Evolutionary conservation across 139 green algal species (phyloP).

Genomic region (Bryopsis sp.): DNA sequence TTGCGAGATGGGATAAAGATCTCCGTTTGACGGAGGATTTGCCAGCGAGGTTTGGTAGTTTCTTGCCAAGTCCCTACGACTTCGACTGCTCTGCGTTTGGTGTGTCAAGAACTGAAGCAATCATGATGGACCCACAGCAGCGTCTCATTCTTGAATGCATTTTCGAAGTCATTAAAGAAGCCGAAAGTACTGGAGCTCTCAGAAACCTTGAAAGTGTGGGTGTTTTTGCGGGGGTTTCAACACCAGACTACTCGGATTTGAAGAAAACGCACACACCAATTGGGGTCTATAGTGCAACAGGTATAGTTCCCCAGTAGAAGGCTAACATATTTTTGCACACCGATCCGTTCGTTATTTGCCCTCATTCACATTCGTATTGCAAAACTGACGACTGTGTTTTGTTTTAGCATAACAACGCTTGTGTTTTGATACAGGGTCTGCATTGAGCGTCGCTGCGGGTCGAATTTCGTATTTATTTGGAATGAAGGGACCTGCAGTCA

Average conservation of each 20-base stretch:
- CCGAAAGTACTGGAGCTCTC: neutral
- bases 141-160: slow-evolving; percentile 33
- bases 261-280: slow-evolving; percentile 41
- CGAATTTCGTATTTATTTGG: slow-evolving; percentile 67
- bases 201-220: slow-evolving; percentile 10
- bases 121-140: slow-evolving; percentile 74
- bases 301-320: neutral
- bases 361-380: slow-evolving; percentile 1
- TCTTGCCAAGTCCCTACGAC: slow-evolving; percentile 21
- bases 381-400: neutral
- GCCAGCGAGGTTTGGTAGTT: slow-evolving; percentile 31
- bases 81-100: slow-evolving; percentile 30
- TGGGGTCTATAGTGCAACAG: slow-evolving; percentile 47
- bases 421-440: slow-evolving; percentile 35
- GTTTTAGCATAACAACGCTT: neutral
- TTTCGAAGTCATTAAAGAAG: neutral
- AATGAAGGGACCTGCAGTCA: slow-evolving; percentile 57
- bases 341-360: too few species aligned
- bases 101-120: slow-evolving; percentile 41
- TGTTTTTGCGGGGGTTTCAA: slow-evolving; percentile 43
- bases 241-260: slow-evolving; percentile 40
- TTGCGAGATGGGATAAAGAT: slow-evolving; percentile 5
- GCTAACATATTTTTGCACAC: neutral
- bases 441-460: slow-evolving; percentile 59
- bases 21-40: neutral